Percentiles rank a stretch among this genome's conserved stretches.
Conservation (phyloP, 768 basidiomycete genomes). For the Boletales sp. region DNA sequence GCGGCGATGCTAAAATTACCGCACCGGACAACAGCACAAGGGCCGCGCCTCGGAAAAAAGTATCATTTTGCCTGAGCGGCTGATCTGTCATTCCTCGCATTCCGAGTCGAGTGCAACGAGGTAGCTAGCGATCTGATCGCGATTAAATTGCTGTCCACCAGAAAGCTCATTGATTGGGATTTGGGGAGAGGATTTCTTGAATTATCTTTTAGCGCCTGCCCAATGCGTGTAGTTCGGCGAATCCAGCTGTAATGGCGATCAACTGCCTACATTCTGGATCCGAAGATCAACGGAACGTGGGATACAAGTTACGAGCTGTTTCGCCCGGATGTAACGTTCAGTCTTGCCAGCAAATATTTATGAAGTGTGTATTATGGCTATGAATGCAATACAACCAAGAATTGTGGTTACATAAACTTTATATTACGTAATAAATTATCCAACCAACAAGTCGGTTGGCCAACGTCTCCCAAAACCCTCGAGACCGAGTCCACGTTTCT, state of each 20-base stretch:
- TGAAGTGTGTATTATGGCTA: too few species aligned
- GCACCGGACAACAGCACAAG: conserved; percentile 6
- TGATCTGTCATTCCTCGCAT: conserved; percentile 16
- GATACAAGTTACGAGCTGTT: not conserved
- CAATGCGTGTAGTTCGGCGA: conserved; percentile 17
- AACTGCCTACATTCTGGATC: conserved; percentile 11
- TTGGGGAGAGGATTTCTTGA: conserved; percentile 14
- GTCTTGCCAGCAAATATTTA: not conserved
- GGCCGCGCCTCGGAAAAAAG: conserved; percentile 30
- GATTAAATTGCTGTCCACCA: conserved; percentile 9
- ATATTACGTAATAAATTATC: too few species aligned
- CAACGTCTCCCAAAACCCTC: too few species aligned
- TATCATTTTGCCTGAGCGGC: conserved; percentile 28
- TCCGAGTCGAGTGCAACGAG: conserved; percentile 10
- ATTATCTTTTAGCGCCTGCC: conserved; percentile 8
- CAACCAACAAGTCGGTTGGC: too few species aligned
- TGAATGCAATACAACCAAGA: too few species aligned
- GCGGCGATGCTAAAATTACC: conserved; percentile 9
- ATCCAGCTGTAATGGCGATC: conserved; percentile 17
- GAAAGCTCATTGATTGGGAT: not conserved
- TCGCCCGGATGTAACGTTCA: not conserved
- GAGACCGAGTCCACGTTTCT: not conserved
- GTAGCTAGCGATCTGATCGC: conserved; percentile 25
- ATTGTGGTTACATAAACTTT: too few species aligned
- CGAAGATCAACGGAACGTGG: conserved; percentile 12